Percentiles rank a stretch among this genome's conserved stretches.
These are phyloP conservation scores for Aspergillus udagawae DNA, from an alignment of 2,329 filamentous ascomycete genomes.

Conservation along the genomic window DNA sequence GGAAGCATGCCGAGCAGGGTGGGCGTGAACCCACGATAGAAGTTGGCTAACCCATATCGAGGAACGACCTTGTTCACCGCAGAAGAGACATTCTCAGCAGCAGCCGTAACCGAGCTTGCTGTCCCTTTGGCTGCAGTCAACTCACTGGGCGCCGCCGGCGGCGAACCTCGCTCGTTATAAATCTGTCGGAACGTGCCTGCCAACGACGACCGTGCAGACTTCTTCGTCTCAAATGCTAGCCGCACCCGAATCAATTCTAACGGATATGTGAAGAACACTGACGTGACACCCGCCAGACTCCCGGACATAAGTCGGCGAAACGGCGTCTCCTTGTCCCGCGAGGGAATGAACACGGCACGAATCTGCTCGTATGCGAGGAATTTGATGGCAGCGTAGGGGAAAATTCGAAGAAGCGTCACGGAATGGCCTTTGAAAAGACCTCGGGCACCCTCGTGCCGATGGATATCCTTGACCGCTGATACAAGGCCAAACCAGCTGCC, in stretches of 20 bases:
- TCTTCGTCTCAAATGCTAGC: conserved; percentile 88
- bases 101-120: conserved; percentile 36
- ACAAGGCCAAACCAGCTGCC: conserved; percentile 82
- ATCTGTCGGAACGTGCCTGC: conserved; percentile 78
- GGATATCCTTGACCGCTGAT: conserved; percentile 81
- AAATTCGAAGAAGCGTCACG: conserved; percentile 87
- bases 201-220: conserved; percentile 65
- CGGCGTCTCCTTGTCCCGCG: conserved; percentile 71
- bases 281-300: conserved; percentile 66
- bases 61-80: conserved; percentile 54
- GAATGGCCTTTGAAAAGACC: conserved; percentile 93
- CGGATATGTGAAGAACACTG: conserved; percentile 94
- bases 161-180: conserved; percentile 67
- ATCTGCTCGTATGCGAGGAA: conserved; percentile 98
- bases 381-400: conserved; percentile 96
- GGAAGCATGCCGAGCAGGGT: conserved; percentile 93
- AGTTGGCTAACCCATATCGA: conserved; percentile 72
- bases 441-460: conserved; percentile 64
- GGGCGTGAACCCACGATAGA: conserved; percentile 89
- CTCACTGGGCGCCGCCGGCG: conserved; percentile 31
- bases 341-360: conserved; percentile 70
- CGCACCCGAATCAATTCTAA: conserved; percentile 90
- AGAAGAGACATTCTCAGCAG: conserved; percentile 30
- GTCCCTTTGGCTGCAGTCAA: conserved; percentile 39
- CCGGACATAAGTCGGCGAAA: conserved; percentile 57